These are phyloP conservation scores for Ceratocystis destructans DNA, from an alignment of 2,329 filamentous ascomycete genomes.

Conservation along the genomic window DNA sequence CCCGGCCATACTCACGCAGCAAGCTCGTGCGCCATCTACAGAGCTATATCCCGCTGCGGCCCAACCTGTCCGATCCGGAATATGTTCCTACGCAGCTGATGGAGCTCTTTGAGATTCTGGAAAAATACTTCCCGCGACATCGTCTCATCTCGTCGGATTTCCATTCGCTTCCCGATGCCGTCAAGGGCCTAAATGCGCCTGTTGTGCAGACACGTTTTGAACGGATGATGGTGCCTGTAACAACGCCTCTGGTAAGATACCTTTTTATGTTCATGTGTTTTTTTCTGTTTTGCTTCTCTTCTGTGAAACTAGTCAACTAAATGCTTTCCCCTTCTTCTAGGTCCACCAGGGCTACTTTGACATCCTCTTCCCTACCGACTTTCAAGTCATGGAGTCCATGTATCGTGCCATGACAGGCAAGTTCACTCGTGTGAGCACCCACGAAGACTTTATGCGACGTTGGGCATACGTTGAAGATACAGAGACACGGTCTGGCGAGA, in stretches of 20 bases:
- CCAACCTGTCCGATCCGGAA: constrained; percentile 69
- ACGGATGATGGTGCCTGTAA: constrained; percentile 74
- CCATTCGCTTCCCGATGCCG: constrained; percentile 66
- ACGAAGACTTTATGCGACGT: constrained; percentile 78
- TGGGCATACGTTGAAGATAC: constrained; percentile 91
- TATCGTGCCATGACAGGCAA: constrained; percentile 90
- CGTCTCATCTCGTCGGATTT: constrained; percentile 85
- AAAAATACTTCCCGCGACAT: constrained; percentile 78
- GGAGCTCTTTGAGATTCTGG: constrained; percentile 90
- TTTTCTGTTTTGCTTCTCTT: not conserved
- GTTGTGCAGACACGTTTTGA: constrained; percentile 93
- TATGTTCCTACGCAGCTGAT: constrained; percentile 90
- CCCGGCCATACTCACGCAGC: constrained; percentile 44
- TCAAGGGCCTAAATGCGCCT: constrained; percentile 75
- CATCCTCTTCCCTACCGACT: constrained; percentile 95
- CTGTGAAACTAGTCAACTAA: not conserved
- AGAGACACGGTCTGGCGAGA: constrained; percentile 78
- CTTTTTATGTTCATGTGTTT: not conserved
- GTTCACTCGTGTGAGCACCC: constrained; percentile 68
- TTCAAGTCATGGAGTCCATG: constrained; percentile 75
- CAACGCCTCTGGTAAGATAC: constrained; percentile 66
- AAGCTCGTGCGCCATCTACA: constrained; percentile 48
- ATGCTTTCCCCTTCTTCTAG: constrained; percentile 31
- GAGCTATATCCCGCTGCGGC: constrained; percentile 52
- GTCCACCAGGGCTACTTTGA: constrained; percentile 98